Evolutionary conservation across 2,329 filamentous ascomycete genomes (phyloP), one percentile per base, ranked within the genome.

Genomic region (Cordyceps fumosorosea): DNA sequence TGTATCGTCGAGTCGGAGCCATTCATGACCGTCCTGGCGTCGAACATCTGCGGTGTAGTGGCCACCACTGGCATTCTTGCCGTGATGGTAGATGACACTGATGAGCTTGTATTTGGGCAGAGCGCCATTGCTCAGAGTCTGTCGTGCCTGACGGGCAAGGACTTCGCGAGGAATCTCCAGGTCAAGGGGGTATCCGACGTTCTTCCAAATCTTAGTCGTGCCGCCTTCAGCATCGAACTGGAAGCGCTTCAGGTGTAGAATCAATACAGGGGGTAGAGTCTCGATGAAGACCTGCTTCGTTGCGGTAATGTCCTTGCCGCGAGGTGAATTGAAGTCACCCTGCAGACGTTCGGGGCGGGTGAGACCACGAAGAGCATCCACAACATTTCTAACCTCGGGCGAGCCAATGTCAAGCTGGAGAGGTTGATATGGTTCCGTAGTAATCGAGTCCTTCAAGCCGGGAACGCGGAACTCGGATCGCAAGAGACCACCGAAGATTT

Each of bases 31-130:
- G 72, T 99, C 95, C 74, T 98, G 93, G 57, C 95, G 89, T 63
- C 93, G 87, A 47, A 97, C 89, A 73, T 99, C 95, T n/a, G 96
- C 93, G 1, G 95, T 99, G 75, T 99, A 99, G 74, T 99, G 95
- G 3, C 95, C 95, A 58, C 91, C 93, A 66, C 90, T 96, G 42
- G 95, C 95, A 69, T 96, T 96, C 79, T 96, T 97, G 64, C 95
- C 95, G 69, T 99, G 95, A 71, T 99, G 95, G 72, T 99, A 99
- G 24, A 99, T 92, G 34, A 96, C 95, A 22, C 89, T 90, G 65
- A 88, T 95, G 16, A 99, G 84, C 56, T 86, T 87, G 75, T 98
- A 99, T 71, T 88, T 90, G 5, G 93, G 92, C 64, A 90, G 80
- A 1, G 86, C 85, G n/a, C 74, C 73, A 50, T 88, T 87, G 66